Evolutionary conservation across 1,284 basidiomycete species (phyloP).

Genomic region (Trichosporon coremiiforme): DNA sequence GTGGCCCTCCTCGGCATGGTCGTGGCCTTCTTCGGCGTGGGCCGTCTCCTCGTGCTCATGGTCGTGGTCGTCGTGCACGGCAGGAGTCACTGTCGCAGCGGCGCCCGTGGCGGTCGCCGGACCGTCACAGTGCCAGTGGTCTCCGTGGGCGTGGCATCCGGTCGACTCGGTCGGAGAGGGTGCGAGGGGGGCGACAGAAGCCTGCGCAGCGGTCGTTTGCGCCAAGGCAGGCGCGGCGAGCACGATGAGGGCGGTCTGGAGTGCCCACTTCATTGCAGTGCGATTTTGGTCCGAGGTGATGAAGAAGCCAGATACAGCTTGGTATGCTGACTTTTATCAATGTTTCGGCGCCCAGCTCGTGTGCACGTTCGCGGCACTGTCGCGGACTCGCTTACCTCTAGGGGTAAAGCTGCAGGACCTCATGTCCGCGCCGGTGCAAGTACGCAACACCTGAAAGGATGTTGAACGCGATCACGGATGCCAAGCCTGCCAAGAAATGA

Average conservation of each 20-base stretch:
- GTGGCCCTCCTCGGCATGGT: not conserved
- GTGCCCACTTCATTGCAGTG: not conserved
- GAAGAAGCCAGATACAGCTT: not conserved
- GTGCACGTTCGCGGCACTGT: not conserved
- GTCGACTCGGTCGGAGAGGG: constrained; percentile 36
- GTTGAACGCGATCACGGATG: not conserved
- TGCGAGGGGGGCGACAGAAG: constrained; percentile 19
- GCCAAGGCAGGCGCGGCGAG: constrained; percentile 25
- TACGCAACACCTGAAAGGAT: not conserved
- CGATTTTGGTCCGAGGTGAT: not conserved
- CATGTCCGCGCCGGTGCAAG: not conserved
- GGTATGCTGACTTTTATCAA: not conserved
- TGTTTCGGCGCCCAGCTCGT: not conserved
- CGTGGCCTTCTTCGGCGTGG: not conserved
- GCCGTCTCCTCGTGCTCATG: not conserved
- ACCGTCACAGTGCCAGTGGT: constrained; percentile 41
- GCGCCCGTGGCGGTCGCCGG: constrained; percentile 28
- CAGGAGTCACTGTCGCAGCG: not conserved
- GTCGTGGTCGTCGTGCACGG: not conserved
- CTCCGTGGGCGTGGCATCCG: constrained; percentile 36
- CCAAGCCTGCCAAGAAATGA: constrained; percentile 8
- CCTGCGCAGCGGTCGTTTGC: not conserved
- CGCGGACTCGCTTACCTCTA: not conserved
- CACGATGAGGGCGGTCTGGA: not conserved
- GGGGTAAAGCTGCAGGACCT: no score